Conservation (phyloP, 768 basidiomycete species). For the Hemileccinum rubropunctum region DNA sequence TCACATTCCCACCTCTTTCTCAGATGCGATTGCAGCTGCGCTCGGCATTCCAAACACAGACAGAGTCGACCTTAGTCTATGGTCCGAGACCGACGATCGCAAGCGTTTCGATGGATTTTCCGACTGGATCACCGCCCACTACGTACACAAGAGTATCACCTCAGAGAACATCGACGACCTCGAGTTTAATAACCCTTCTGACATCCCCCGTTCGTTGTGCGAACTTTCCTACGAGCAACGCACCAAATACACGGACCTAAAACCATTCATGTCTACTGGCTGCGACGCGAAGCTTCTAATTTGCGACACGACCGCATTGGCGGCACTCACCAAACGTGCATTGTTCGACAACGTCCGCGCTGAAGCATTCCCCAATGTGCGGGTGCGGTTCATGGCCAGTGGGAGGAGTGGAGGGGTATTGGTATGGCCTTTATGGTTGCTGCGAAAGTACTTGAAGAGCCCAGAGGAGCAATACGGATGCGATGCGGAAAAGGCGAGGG, state of each 20-base stretch:
- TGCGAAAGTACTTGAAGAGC: conserved; percentile 8
- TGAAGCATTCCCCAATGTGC: conserved; percentile 7
- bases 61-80: neutral
- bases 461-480: conserved; percentile 8
- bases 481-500: conserved; percentile 19
- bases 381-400: conserved; percentile 19
- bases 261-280: neutral
- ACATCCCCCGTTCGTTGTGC: conserved; percentile 8
- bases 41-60: conserved; percentile 9
- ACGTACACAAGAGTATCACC: conserved; percentile 12
- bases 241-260: conserved; percentile 6
- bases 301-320: conserved; percentile 10
- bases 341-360: conserved; percentile 16
- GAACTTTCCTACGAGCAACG: conserved; percentile 15
- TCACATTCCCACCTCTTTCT: too few relatives aligned
- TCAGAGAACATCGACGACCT: conserved; percentile 18
- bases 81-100: conserved; percentile 3
- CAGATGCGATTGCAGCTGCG: conserved; percentile 3
- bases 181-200: conserved; percentile 9
- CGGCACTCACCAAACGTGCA: conserved; percentile 10
- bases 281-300: conserved; percentile 13
- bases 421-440: conserved; percentile 12
- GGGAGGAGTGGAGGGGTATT: conserved; percentile 7
- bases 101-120: conserved; percentile 16
- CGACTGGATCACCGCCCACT: conserved; percentile 15